Conservation (phyloP, 441 rosid species). For the Hypseocharis bilobata region DNA sequence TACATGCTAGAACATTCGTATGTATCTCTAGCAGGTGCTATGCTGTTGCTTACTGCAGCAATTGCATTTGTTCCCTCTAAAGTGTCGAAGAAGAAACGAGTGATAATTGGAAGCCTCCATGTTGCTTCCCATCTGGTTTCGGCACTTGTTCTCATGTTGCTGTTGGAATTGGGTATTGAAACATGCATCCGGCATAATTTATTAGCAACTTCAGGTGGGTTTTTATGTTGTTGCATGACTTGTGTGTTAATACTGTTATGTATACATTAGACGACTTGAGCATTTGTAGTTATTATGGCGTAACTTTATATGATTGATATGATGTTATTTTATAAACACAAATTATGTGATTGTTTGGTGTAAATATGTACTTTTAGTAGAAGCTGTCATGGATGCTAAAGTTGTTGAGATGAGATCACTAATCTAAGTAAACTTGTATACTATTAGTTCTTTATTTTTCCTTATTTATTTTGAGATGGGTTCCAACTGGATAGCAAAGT, state of each 20-base stretch:
- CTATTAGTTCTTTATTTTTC: background rate
- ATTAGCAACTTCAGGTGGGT: constrained; percentile 81
- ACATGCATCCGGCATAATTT: constrained; percentile 78
- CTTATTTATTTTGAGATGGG: background rate
- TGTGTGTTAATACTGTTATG: background rate
- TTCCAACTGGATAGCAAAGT: background rate
- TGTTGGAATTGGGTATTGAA: constrained; percentile 85
- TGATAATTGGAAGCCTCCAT: constrained; percentile 73
- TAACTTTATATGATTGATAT: background rate
- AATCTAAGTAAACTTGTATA: background rate
- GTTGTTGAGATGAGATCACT: background rate
- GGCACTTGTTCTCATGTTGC: constrained; percentile 82
- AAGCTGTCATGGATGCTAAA: background rate
- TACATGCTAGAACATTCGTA: constrained; percentile 66
- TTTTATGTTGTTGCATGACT: constrained; percentile 2
- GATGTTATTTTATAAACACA: background rate
- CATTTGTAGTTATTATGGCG: background rate
- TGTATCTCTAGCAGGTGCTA: constrained; percentile 65
- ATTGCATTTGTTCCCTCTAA: constrained; percentile 76
- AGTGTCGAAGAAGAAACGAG: constrained; percentile 68
- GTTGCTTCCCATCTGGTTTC: constrained; percentile 76
- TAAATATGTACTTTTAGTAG: background rate
- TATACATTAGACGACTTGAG: background rate
- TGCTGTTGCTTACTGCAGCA: constrained; percentile 56
- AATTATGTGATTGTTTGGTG: background rate